phyloP scores from a whole-genome alignment of 768 basidiomycete genomes.

The Omphalotus guepiniiformis region DNA sequence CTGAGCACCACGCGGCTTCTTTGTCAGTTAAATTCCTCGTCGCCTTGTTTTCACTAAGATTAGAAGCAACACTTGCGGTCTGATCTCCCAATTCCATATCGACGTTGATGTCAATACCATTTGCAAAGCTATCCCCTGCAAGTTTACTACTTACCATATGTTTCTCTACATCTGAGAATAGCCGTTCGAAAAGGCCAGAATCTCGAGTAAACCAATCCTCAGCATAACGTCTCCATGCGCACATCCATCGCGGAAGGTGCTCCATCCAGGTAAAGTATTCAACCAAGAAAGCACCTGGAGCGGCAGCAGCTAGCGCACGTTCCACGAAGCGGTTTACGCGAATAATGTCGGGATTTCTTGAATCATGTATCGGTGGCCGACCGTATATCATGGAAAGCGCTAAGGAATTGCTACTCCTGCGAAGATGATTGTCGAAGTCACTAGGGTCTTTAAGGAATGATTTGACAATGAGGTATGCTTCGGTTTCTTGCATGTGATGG shows the following conservation, averaged over 20 bases:
- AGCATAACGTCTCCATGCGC: slow-evolving; percentile 24
- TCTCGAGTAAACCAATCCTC: slow-evolving; percentile 10
- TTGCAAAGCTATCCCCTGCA: too few relatives aligned
- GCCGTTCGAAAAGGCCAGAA: slow-evolving; percentile 14
- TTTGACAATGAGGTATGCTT: not conserved
- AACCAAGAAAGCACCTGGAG: slow-evolving; percentile 29
- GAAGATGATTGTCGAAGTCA: not conserved
- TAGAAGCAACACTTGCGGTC: too few relatives aligned
- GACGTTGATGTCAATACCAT: not conserved
- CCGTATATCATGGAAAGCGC: slow-evolving; percentile 16
- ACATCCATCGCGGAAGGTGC: slow-evolving; percentile 24
- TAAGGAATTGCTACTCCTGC: slow-evolving; percentile 11
- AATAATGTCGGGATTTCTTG: slow-evolving; percentile 12
- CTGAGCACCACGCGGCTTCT: not conserved
- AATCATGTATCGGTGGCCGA: slow-evolving; percentile 5
- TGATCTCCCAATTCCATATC: not conserved
- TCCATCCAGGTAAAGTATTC: slow-evolving; percentile 25
- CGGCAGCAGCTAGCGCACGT: slow-evolving; percentile 20
- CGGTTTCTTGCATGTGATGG: too few relatives aligned
- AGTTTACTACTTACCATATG: not conserved
- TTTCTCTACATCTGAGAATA: slow-evolving; percentile 4
- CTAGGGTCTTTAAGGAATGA: not conserved
- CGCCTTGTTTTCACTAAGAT: too few relatives aligned
- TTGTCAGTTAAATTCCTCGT: not conserved
- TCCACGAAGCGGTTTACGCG: slow-evolving; percentile 16